Evolutionary conservation across 2,329 filamentous ascomycete genomes (phyloP).

Genomic region (Grosmannia serpens): DNA sequence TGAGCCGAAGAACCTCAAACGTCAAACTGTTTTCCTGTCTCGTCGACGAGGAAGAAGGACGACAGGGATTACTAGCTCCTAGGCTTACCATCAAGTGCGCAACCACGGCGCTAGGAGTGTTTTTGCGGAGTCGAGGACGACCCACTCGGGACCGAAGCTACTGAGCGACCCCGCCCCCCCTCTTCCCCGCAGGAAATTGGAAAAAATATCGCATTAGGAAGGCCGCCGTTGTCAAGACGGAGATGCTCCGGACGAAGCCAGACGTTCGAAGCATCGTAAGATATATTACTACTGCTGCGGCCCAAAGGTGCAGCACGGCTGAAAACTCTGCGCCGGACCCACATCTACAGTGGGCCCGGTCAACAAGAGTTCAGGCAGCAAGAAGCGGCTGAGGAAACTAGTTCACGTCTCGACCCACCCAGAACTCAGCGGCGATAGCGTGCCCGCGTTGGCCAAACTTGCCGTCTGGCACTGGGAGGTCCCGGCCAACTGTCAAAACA

Average conservation of each 20-base stretch:
- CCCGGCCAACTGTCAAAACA: slow-evolving; percentile 14
- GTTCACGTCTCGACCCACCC: slow-evolving; percentile 14
- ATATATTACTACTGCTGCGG: no score
- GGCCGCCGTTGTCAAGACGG: slow-evolving; percentile 17
- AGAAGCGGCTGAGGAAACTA: slow-evolving; percentile 16
- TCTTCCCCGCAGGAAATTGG: slow-evolving; percentile 28
- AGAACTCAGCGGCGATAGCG: slow-evolving; percentile 3
- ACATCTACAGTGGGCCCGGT: no score
- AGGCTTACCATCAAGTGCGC: slow-evolving; percentile 28
- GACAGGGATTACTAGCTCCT: background rate
- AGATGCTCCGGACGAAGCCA: slow-evolving; percentile 20
- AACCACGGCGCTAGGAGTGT: slow-evolving; percentile 23
- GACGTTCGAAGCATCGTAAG: no score
- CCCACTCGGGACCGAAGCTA: slow-evolving; percentile 21
- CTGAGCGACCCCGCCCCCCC: slow-evolving; percentile 21
- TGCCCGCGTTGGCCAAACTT: slow-evolving; percentile 14
- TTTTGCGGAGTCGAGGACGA: slow-evolving; percentile 18
- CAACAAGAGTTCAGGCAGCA: slow-evolving; percentile 19
- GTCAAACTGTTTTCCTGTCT: background rate
- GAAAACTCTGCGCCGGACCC: no score
- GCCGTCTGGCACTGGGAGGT: slow-evolving; percentile 14
- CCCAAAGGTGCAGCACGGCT: no score
- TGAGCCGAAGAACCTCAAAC: background rate
- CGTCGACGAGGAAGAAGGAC: background rate
- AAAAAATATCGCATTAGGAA: slow-evolving; percentile 22